A percentile compares a stretch with the other conserved stretches of the same genome.
These are phyloP conservation scores for Mantamonas sphyraenae DNA, from an alignment of 78 protist species.

Conservation along the genomic window DNA sequence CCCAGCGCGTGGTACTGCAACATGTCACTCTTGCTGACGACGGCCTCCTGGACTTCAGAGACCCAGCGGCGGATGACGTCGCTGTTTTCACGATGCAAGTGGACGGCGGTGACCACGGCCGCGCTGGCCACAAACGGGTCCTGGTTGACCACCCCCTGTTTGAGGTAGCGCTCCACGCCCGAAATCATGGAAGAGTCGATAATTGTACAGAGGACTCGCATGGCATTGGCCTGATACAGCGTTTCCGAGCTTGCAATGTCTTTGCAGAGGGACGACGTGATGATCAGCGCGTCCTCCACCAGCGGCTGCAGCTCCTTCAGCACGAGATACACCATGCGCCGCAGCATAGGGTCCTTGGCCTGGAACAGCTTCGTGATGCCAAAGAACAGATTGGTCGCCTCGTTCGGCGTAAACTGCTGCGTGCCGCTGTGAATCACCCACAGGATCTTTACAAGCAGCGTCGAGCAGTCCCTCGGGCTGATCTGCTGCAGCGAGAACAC, in stretches of 20 bases:
- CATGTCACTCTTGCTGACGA: constrained; percentile 45
- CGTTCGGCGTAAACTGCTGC: constrained; percentile 63
- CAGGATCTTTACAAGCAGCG: constrained; percentile 78
- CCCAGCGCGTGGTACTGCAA: constrained; percentile 94
- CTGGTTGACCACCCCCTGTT: constrained; percentile 90
- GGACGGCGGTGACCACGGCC: constrained; percentile 89
- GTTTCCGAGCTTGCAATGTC: neutral
- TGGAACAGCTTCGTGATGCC: constrained; percentile 92
- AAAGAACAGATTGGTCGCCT: constrained; percentile 93
- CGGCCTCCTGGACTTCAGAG: constrained; percentile 73
- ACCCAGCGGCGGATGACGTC: constrained; percentile 56
- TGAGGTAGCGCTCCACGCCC: constrained; percentile 82
- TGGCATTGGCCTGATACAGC: constrained; percentile 82
- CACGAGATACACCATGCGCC: constrained; percentile 82
- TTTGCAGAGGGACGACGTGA: constrained; percentile 69
- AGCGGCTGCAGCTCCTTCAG: constrained; percentile 78
- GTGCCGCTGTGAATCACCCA: constrained; percentile 86
- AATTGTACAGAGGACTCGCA: constrained; percentile 83
- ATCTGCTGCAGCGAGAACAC: constrained; percentile 72
- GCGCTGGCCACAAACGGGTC: constrained; percentile 83
- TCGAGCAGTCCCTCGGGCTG: constrained; percentile 61
- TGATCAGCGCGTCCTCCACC: constrained; percentile 84
- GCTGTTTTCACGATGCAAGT: constrained; percentile 34
- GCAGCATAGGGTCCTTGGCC: constrained; percentile 69
- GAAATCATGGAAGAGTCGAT: constrained; percentile 81